Conservation (phyloP, 768 basidiomycete species). For the Phlebiopsis gigantea region DNA sequence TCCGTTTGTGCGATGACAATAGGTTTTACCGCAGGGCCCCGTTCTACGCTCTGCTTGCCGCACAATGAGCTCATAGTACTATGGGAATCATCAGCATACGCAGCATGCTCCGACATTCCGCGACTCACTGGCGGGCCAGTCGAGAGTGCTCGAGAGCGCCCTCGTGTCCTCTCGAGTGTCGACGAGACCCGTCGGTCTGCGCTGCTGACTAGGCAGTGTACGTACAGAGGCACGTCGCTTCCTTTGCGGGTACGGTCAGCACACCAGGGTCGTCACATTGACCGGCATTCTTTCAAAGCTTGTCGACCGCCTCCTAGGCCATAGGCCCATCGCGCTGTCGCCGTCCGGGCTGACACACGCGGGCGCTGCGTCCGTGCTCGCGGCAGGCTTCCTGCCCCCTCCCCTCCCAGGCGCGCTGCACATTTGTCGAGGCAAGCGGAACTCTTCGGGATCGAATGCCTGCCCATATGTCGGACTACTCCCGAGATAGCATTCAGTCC, state of each 20-base stretch:
- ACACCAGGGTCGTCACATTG: background rate
- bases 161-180: background rate
- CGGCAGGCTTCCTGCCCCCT: too few relatives aligned
- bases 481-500: constrained; percentile 14
- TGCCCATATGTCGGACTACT: constrained; percentile 3
- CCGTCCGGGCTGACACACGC: background rate
- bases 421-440: background rate
- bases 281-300: background rate
- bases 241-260: background rate
- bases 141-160: constrained; percentile 9
- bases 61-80: constrained; percentile 4
- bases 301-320: background rate
- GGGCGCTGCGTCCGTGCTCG: background rate
- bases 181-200: background rate
- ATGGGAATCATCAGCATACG: constrained; percentile 2
- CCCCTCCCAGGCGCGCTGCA: too few relatives aligned
- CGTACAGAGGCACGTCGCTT: background rate
- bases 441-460: constrained; percentile 2
- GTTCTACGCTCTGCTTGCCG: background rate
- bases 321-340: background rate
- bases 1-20: background rate
- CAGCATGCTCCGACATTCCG: constrained; percentile 4
- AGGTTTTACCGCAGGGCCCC: constrained; percentile 5
- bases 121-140: background rate
- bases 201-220: constrained; percentile 1